Base-by-base conservation (phyloP, 2,329 filamentous ascomycete species). In the Pseudocercospora vitis region DNA sequence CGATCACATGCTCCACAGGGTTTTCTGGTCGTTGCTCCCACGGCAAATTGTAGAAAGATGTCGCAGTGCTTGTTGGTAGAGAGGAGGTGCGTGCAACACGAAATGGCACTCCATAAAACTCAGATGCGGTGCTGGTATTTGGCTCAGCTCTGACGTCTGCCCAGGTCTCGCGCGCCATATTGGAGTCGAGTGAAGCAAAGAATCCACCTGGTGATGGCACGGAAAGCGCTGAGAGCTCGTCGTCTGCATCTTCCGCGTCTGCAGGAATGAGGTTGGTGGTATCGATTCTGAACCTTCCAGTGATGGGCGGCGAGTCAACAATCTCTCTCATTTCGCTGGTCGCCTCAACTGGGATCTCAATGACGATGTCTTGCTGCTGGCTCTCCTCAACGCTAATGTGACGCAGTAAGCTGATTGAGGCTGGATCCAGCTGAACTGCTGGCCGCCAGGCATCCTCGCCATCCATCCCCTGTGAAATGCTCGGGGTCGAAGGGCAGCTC, bases 151-250 rank as follows among this genome's bases (percentile, higher is more conserved):
- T 71, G 11, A 69, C 65, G 21, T 86, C 75, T 65, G 89, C 84
- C 92, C 92, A 97, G 9, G 91, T 94, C 65, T 86, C 84, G 48
- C 91, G 84, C 31, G 86, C 84, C 23, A 68, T 55, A 49, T 83
- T 81, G 3, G 86, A 83, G 31, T 87, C 89, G 23, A 96, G 80
- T 0, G 87, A 90, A 2, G 89, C 89, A 72, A 96, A 96, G 78
- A 96, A 96, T 0, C 88, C 90, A 21, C 89, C 87, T 0, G 92
- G 92, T 0, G 92, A 96, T 4, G 91, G 91, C 28, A 97, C 91
- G 21, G 91, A 91, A 16, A 96, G 80, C 55, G 82, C 85, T 16
- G 88, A 91, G 58, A 96, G 57, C 50, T 68, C 65, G 42, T 70
- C 67, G 23, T 68, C 80, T 32, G 86, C 88, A 52, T 86, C 85